A percentile compares a stretch with the other conserved stretches of the same genome.
Evolutionary conservation across 305 asterid genomes (phyloP).

Genomic region (Fraxinus ornus): DNA sequence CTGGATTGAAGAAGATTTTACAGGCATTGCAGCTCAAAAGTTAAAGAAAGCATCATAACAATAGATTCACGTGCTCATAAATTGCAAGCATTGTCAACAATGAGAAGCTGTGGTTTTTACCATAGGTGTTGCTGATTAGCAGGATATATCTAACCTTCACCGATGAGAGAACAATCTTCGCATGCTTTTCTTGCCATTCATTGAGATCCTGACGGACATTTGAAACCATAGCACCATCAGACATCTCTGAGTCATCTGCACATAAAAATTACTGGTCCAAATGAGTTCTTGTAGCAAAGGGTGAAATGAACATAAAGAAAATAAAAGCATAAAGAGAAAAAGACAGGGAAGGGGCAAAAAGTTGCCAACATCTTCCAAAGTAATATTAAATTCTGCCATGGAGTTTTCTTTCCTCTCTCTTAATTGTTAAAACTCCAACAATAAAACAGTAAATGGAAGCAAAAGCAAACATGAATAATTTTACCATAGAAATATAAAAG

Average conservation of each 20-base stretch:
- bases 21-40: background rate
- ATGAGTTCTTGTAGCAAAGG: constrained; percentile 17
- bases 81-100: background rate
- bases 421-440: background rate
- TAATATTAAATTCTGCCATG: background rate
- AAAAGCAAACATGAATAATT: background rate
- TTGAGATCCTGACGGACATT: constrained; percentile 87
- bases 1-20: background rate
- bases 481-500: no score
- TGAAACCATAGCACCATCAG: constrained; percentile 71
- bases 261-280: constrained; percentile 22
- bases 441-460: background rate
- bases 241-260: constrained; percentile 70
- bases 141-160: constrained; percentile 61
- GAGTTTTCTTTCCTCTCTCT: background rate
- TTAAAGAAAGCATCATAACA: background rate
- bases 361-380: background rate
- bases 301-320: background rate
- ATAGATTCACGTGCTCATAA: background rate
- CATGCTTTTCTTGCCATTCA: constrained; percentile 88
- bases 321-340: background rate
- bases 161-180: constrained; percentile 74
- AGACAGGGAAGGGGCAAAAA: background rate
- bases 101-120: background rate
- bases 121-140: background rate